Percentiles rank a stretch among this genome's conserved stretches.
Evolutionary conservation across 1,139 yeast genomes (phyloP).

Genomic region (Diutina ranongensis): DNA sequence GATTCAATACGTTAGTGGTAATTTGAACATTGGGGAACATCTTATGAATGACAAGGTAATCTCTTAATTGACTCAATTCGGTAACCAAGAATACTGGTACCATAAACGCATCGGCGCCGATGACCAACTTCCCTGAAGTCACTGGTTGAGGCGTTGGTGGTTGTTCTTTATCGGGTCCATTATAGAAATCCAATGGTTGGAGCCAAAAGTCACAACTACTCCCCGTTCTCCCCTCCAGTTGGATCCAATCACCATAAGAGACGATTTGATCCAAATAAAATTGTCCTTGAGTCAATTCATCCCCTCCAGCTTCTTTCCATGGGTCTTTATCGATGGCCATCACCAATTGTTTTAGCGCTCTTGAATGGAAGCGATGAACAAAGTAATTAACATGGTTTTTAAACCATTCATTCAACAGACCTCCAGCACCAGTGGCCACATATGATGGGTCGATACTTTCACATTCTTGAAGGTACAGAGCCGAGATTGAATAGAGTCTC

Average conservation of each 20-base stretch:
- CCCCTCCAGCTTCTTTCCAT: constrained; percentile 55
- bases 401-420: constrained; percentile 50
- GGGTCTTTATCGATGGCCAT: constrained; percentile 51
- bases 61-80: constrained; percentile 28
- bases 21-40: constrained; percentile 28
- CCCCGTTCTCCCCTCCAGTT: constrained; percentile 15
- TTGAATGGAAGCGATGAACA: constrained; percentile 44
- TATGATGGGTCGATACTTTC: constrained; percentile 74
- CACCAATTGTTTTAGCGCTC: constrained; percentile 33
- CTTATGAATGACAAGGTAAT: constrained; percentile 37
- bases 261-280: constrained; percentile 41
- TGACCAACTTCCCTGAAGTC: constrained; percentile 20
- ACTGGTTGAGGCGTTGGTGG: not conserved
- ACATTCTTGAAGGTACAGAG: constrained; percentile 69
- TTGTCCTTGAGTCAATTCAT: constrained; percentile 29
- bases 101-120: constrained; percentile 28
- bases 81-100: constrained; percentile 30
- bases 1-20: constrained; percentile 34
- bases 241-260: constrained; percentile 37
- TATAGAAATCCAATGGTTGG: constrained; percentile 18
- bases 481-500: constrained; percentile 53
- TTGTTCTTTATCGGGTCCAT: constrained; percentile 5
- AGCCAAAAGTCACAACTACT: constrained; percentile 37
- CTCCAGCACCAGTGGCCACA: constrained; percentile 38
- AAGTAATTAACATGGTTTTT: constrained; percentile 58